Percentiles rank a stretch among this genome's conserved stretches.
These are phyloP conservation scores for Leucocoprinus leucothites DNA, from an alignment of 768 basidiomycete species.

Conservation along the genomic window DNA sequence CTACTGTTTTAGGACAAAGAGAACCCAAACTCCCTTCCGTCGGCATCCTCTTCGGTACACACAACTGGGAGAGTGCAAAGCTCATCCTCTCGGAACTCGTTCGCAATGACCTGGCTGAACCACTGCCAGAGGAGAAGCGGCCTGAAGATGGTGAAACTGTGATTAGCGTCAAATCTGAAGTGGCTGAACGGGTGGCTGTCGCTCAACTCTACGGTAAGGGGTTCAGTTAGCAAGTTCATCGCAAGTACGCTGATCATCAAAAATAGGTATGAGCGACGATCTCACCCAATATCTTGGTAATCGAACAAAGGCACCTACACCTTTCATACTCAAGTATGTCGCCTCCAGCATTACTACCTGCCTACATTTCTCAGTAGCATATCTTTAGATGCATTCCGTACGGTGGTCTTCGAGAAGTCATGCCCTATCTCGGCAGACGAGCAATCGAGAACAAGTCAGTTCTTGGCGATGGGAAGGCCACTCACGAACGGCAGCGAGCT, in stretches of 20 bases:
- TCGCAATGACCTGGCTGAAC: slow-evolving; percentile 46
- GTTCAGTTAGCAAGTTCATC: background rate
- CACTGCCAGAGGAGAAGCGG: slow-evolving; percentile 10
- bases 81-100: slow-evolving; percentile 61
- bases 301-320: slow-evolving; percentile 47
- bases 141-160: slow-evolving; percentile 18
- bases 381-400: slow-evolving; percentile 64
- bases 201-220: slow-evolving; percentile 80
- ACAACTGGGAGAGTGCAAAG: slow-evolving; percentile 71
- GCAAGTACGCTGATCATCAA: background rate
- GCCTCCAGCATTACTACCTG: no score
- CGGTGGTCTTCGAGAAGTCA: slow-evolving; percentile 69
- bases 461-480: slow-evolving; percentile 69
- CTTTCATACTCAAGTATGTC: slow-evolving; percentile 74
- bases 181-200: slow-evolving; percentile 65
- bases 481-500: slow-evolving; percentile 55
- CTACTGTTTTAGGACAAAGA: background rate
- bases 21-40: slow-evolving; percentile 26
- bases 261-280: slow-evolving; percentile 85
- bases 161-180: slow-evolving; percentile 44
- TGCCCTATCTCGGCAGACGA: slow-evolving; percentile 86
- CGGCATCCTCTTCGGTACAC: slow-evolving; percentile 82
- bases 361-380: no score
- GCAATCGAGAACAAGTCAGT: slow-evolving; percentile 94
- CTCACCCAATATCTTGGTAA: slow-evolving; percentile 69